These are phyloP conservation scores for Cercospora sojina DNA, from an alignment of 2,329 filamentous ascomycete genomes.

Conservation along the genomic window DNA sequence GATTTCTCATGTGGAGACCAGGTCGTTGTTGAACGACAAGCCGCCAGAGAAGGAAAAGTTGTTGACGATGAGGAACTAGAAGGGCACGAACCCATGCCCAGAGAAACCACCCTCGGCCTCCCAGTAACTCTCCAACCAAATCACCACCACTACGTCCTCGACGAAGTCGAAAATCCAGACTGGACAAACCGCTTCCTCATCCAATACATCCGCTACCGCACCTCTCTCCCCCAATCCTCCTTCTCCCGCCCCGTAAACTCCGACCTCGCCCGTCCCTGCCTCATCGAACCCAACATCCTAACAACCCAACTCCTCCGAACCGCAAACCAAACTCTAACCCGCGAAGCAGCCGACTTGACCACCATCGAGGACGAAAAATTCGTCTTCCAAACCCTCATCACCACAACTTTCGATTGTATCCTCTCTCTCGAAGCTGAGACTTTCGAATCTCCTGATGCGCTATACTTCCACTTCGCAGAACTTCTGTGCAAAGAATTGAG, in stretches of 20 bases:
- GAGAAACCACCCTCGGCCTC: background rate
- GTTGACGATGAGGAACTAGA: too few relatives aligned
- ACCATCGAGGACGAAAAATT: background rate
- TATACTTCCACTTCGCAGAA: background rate
- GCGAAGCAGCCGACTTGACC: background rate
- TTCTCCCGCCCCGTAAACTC: background rate
- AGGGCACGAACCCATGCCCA: too few relatives aligned
- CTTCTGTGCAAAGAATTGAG: background rate
- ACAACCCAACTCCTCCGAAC: background rate
- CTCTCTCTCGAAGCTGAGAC: background rate
- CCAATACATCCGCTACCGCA: background rate
- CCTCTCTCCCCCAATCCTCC: background rate
- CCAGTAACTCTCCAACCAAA: background rate
- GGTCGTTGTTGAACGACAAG: background rate
- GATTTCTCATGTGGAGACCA: background rate
- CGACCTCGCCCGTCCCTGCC: background rate
- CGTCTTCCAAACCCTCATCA: background rate
- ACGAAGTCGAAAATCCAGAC: background rate
- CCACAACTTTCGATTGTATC: background rate
- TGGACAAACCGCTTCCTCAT: background rate
- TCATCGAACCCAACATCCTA: background rate
- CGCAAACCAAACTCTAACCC: background rate
- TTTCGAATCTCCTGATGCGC: background rate
- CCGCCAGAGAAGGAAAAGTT: background rate
- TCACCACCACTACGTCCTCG: background rate